Conservation (phyloP, 106 monocot genomes). For the Dioscorea dumetorum region DNA sequence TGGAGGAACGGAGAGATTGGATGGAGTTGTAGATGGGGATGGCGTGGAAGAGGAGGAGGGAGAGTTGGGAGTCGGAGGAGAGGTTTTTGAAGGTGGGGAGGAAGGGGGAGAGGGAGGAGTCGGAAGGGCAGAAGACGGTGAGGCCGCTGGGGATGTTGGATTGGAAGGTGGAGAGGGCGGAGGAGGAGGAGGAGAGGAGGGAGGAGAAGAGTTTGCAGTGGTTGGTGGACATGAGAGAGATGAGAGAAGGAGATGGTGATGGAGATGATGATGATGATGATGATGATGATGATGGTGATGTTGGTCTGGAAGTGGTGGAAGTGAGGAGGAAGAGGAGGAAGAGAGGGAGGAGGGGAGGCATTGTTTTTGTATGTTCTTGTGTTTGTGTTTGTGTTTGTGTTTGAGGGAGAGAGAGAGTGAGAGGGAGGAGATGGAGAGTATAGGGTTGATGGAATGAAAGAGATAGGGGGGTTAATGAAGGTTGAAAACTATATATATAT, state of each 20-base stretch:
- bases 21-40: slow-evolving; percentile 65
- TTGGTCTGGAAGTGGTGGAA: too few species aligned
- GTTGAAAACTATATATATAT: too few species aligned
- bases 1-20: slow-evolving; percentile 40
- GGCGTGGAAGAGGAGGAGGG: slow-evolving; percentile 75
- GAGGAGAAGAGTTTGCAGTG: slow-evolving; percentile 51
- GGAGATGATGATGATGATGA: slow-evolving; percentile 16
- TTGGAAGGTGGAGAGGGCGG: slow-evolving; percentile 41
- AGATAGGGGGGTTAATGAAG: too few species aligned
- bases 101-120: slow-evolving; percentile 52
- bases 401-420: too few species aligned
- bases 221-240: slow-evolving; percentile 37
- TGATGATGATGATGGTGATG: too few species aligned
- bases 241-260: slow-evolving; percentile 10
- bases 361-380: too few species aligned
- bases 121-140: slow-evolving; percentile 71
- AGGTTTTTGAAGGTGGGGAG: slow-evolving; percentile 74
- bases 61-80: slow-evolving; percentile 39
- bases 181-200: slow-evolving; percentile 30
- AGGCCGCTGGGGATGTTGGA: slow-evolving; percentile 42
- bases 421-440: too few species aligned
- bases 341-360: neutral
- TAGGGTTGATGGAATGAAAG: too few species aligned
- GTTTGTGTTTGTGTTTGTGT: too few species aligned
- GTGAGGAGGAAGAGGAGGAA: neutral